Evolutionary conservation across 106 monocot genomes (phyloP).

Genomic region (Platanthera guangdongensis): DNA sequence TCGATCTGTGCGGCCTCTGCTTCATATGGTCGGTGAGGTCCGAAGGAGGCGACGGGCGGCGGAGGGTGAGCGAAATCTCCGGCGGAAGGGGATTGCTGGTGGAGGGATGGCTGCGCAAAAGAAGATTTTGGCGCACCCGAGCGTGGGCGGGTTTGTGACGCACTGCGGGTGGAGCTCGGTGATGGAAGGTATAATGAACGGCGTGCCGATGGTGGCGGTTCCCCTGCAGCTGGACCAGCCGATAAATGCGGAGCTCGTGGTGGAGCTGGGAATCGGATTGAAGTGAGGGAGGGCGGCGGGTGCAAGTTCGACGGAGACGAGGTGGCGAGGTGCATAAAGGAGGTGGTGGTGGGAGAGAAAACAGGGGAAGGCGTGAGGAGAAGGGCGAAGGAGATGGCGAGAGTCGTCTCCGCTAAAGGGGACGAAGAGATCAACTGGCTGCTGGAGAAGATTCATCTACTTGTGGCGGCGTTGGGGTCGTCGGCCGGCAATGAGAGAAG

Average conservation of each 20-base stretch:
- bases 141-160: slow-evolving; percentile 40
- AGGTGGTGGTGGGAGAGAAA: slow-evolving; percentile 13
- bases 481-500: too few species aligned
- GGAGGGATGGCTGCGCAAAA: slow-evolving; percentile 61
- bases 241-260: slow-evolving; percentile 31
- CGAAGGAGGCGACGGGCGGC: background rate
- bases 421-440: slow-evolving; percentile 13
- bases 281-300: slow-evolving; percentile 12
- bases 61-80: slow-evolving; percentile 15
- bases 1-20: slow-evolving; percentile 35
- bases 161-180: slow-evolving; percentile 64
- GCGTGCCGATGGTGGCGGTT: slow-evolving; percentile 37
- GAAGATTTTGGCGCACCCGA: slow-evolving; percentile 34
- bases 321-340: slow-evolving; percentile 21
- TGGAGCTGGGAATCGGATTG: slow-evolving; percentile 36
- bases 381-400: slow-evolving; percentile 27
- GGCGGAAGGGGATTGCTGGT: slow-evolving; percentile 25
- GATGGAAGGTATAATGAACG: slow-evolving; percentile 38
- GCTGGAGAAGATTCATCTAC: background rate
- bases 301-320: slow-evolving; percentile 24
- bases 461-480: background rate
- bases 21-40: slow-evolving; percentile 63
- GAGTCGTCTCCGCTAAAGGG: slow-evolving; percentile 11
- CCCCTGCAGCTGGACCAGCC: slow-evolving; percentile 65
- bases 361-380: slow-evolving; percentile 16